Percentiles rank a stretch among this genome's conserved stretches.
These are phyloP conservation scores for Saccharum officinarum DNA, from an alignment of 176 grass and related monocot genomes.

Conservation along the genomic window DNA sequence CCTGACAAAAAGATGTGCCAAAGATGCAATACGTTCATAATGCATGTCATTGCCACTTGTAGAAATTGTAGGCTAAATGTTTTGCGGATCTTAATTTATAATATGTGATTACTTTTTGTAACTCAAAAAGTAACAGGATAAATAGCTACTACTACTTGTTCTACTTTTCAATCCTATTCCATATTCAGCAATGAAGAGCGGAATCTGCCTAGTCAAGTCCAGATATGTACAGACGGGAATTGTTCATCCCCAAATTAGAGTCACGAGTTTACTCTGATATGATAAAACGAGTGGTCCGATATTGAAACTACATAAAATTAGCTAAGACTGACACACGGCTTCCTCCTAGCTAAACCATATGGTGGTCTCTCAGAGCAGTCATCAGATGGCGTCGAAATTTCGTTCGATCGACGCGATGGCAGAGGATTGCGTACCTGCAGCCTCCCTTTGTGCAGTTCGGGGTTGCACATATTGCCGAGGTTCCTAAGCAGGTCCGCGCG, in stretches of 20 bases:
- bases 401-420: neutral
- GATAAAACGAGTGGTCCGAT: neutral
- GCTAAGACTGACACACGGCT: neutral
- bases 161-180: neutral
- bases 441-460: constrained; percentile 80
- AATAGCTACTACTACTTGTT: neutral
- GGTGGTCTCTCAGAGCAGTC: neutral
- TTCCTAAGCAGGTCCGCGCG: constrained; percentile 83
- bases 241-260: neutral
- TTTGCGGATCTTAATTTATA: neutral
- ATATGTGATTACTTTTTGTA: neutral
- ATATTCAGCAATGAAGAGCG: neutral
- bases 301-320: neutral
- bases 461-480: constrained; percentile 91
- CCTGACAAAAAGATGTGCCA: neutral
- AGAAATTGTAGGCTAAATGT: neutral
- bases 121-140: neutral
- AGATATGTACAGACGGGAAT: neutral
- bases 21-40: neutral
- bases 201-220: neutral
- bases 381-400: neutral
- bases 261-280: neutral
- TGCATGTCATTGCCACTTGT: neutral
- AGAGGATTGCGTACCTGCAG: constrained; percentile 70
- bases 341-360: neutral